Evolutionary conservation across 2,329 filamentous ascomycete genomes (phyloP).

Genomic region (Talaromyces sp.): DNA sequence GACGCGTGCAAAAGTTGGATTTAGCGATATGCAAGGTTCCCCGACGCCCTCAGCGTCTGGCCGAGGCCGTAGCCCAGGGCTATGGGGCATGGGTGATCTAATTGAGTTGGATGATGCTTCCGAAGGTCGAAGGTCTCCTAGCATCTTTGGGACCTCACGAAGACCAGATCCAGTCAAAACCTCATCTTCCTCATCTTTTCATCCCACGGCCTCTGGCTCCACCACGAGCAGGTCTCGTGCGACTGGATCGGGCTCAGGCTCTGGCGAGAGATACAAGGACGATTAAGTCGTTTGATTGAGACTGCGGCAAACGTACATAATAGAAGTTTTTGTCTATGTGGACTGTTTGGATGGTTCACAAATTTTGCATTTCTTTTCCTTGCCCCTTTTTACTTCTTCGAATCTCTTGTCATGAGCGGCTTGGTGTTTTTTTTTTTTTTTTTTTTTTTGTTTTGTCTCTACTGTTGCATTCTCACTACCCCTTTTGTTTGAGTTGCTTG

Average conservation of each 20-base stretch:
- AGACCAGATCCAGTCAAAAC: constrained; percentile 21
- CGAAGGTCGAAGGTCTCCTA: constrained; percentile 31
- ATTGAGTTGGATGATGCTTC: constrained; percentile 48
- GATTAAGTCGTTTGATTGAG: constrained; percentile 29
- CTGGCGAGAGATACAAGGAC: constrained; percentile 32
- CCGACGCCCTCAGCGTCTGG: constrained; percentile 22
- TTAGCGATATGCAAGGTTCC: constrained; percentile 42
- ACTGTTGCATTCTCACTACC: not conserved
- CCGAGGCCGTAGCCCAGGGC: constrained; percentile 27
- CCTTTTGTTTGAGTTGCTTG: not conserved
- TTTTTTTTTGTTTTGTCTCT: constrained; percentile 3
- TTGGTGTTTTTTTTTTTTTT: constrained; percentile 16
- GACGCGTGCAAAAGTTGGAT: constrained; percentile 42
- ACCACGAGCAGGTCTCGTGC: constrained; percentile 41
- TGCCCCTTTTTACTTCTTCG: not conserved
- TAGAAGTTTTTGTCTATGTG: constrained; percentile 20
- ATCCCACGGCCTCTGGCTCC: constrained; percentile 27
- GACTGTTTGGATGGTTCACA: constrained; percentile 9
- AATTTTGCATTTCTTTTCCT: constrained; percentile 15
- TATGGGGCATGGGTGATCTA: constrained; percentile 43
- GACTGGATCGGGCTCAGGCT: constrained; percentile 17
- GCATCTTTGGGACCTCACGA: constrained; percentile 15
- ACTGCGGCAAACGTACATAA: constrained; percentile 26
- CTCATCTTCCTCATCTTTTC: constrained; percentile 30
- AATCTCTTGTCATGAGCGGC: constrained; percentile 16